Conservation (phyloP, 805 yeast species). For the Saccharomycopsis oosterbeekiorum region DNA sequence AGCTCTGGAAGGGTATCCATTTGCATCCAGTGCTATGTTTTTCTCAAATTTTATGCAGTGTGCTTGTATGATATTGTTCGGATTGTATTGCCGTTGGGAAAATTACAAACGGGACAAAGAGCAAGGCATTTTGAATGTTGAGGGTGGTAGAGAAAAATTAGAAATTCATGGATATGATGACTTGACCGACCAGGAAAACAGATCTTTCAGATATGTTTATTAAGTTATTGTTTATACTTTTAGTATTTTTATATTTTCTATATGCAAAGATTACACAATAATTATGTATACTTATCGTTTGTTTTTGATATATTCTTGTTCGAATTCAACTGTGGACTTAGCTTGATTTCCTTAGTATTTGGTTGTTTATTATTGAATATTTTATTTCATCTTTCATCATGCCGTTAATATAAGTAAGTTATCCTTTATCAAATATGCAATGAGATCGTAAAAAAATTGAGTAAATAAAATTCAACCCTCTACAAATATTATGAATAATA, state of each 20-base stretch:
- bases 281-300: too few relatives aligned
- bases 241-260: neutral
- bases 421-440: too few relatives aligned
- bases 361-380: neutral
- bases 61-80: constrained; percentile 2
- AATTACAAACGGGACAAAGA: constrained; percentile 39
- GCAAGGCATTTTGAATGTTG: constrained; percentile 24
- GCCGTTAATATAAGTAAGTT: too few relatives aligned
- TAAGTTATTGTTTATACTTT: constrained; percentile 18
- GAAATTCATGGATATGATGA: constrained; percentile 39
- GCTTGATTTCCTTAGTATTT: neutral
- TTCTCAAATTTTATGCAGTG: constrained; percentile 11
- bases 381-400: too few relatives aligned
- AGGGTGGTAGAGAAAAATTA: neutral
- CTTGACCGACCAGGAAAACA: constrained; percentile 49
- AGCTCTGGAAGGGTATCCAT: constrained; percentile 32
- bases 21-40: constrained; percentile 34
- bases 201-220: constrained; percentile 44
- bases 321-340: neutral
- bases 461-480: too few relatives aligned
- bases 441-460: too few relatives aligned
- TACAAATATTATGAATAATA: too few relatives aligned
- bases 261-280: neutral
- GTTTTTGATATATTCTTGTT: too few relatives aligned
- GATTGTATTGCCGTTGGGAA: constrained; percentile 31